Evolutionary conservation across 2,329 filamentous ascomycete species (phyloP).

Genomic region (Aspergillus persii): DNA sequence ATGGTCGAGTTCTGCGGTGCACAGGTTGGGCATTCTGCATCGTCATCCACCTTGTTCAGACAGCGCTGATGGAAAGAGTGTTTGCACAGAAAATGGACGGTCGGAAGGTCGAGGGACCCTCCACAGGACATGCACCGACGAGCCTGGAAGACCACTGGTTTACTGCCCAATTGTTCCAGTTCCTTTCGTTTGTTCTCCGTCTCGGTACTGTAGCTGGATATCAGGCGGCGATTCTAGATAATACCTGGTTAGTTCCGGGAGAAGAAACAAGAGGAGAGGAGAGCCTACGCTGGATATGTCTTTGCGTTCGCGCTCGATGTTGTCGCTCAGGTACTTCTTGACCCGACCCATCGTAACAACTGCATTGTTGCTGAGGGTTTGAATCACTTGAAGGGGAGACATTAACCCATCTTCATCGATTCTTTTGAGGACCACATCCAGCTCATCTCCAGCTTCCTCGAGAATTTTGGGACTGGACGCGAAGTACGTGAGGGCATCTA

Average conservation of each 20-base stretch:
- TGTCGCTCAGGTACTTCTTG: constrained; percentile 84
- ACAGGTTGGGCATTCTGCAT: constrained; percentile 82
- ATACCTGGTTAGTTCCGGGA: constrained; percentile 30
- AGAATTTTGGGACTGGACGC: constrained; percentile 79
- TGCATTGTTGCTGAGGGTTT: constrained; percentile 74
- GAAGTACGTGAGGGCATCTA: constrained; percentile 89
- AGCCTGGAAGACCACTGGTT: constrained; percentile 86
- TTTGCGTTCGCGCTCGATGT: constrained; percentile 81
- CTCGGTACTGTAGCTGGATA: constrained; percentile 78
- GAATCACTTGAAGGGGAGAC: constrained; percentile 94
- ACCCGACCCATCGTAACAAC: constrained; percentile 98
- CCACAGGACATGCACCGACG: constrained; percentile 84
- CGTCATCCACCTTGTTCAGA: constrained; percentile 64
- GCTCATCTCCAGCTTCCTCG: constrained; percentile 81
- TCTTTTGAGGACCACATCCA: constrained; percentile 74
- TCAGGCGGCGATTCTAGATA: constrained; percentile 70
- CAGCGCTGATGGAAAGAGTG: constrained; percentile 95
- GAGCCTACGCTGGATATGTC: constrained; percentile 66
- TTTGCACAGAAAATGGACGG: constrained; percentile 94
- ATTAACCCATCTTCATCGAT: constrained; percentile 90
- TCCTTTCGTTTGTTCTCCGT: constrained; percentile 77
- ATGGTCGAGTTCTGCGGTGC: constrained; percentile 82
- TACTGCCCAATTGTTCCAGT: constrained; percentile 70
- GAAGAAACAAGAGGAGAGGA: not conserved
- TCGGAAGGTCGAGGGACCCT: constrained; percentile 75